phyloP scores from a whole-genome alignment of 164 flowering plant genomes.

The Piper betle region DNA sequence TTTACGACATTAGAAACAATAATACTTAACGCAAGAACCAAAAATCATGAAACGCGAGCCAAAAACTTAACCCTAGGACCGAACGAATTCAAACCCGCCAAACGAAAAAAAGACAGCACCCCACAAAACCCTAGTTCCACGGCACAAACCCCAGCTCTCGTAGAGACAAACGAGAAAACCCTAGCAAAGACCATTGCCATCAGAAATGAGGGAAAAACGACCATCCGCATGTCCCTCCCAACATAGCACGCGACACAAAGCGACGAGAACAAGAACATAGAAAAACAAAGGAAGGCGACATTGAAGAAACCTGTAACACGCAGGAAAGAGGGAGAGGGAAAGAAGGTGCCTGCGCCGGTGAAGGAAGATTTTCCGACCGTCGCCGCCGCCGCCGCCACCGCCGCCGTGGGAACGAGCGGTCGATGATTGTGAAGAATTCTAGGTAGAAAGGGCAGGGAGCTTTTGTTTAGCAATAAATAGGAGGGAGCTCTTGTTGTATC shows the following conservation, averaged over 20 bases:
- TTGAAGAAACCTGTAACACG: background rate
- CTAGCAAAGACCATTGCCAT: background rate
- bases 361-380: background rate
- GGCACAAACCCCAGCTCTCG: conserved; percentile 4
- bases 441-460: conserved; percentile 42
- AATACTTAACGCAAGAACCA: background rate
- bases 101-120: background rate
- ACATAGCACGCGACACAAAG: too few relatives aligned
- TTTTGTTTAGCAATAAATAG: conserved; percentile 38
- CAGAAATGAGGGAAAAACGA: background rate
- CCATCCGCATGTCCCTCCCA: background rate
- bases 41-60: background rate
- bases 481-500: conserved; percentile 50
- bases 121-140: conserved; percentile 18
- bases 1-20: background rate
- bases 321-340: too few relatives aligned
- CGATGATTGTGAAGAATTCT: conserved; percentile 32
- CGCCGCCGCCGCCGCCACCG: background rate
- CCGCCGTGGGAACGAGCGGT: conserved; percentile 17
- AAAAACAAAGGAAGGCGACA: background rate
- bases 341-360: too few relatives aligned
- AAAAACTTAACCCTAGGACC: conserved; percentile 1
- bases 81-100: background rate
- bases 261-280: too few relatives aligned
- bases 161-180: too few relatives aligned